A percentile compares a stretch with the other conserved stretches of the same genome.
phyloP scores from a whole-genome alignment of 2,329 filamentous ascomycete genomes.

The Penicillium psychrosexuale region DNA sequence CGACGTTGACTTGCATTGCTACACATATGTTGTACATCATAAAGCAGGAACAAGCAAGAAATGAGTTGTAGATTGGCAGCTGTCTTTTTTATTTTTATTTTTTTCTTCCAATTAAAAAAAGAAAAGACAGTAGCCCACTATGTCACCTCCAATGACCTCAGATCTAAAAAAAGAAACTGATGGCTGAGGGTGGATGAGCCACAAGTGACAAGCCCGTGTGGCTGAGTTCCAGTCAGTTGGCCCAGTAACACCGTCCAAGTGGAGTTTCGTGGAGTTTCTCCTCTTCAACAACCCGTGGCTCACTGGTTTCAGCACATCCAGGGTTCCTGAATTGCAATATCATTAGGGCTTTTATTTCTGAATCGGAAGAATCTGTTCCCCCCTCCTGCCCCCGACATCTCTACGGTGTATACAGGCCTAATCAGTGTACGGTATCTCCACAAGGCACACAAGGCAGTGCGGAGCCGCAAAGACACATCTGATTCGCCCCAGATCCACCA shows the following conservation, averaged over 20 bases:
- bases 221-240: constrained; percentile 6
- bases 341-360: constrained; percentile 2
- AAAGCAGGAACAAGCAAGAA: neutral
- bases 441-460: constrained; percentile 10
- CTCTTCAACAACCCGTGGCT: constrained; percentile 4
- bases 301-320: constrained; percentile 1
- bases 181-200: neutral
- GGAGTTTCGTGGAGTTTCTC: neutral
- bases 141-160: neutral
- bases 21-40: neutral
- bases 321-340: neutral
- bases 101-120: neutral
- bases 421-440: neutral
- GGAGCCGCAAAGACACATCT: constrained; percentile 16
- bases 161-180: constrained; percentile 9
- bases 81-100: neutral
- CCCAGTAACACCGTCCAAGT: constrained; percentile 5
- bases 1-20: neutral
- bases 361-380: neutral
- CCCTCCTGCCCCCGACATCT: neutral
- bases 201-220: constrained; percentile 5
- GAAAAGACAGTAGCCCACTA: neutral
- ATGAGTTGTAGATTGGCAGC: neutral
- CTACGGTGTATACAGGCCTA: neutral
- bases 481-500: constrained; percentile 21